Evolutionary conservation across 2,329 filamentous ascomycete genomes (phyloP).

Genomic region (Penicillium olsonii): DNA sequence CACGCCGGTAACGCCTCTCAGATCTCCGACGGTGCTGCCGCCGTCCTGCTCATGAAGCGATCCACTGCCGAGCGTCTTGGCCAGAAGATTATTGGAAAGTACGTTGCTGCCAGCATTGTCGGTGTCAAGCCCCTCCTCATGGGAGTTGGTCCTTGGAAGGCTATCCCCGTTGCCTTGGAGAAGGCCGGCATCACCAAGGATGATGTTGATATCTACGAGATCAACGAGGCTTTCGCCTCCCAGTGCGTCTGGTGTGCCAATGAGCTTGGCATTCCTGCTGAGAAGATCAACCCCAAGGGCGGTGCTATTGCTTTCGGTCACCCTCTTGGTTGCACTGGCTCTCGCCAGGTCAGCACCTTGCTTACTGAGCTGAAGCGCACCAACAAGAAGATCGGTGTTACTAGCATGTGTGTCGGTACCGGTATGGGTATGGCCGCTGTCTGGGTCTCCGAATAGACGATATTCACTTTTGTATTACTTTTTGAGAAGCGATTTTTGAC

Average conservation of each 20-base stretch:
- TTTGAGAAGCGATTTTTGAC: conserved; percentile 22
- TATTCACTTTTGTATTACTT: conserved; percentile 14
- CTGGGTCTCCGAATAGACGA: conserved; percentile 83
- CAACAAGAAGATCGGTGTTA: conserved; percentile 82
- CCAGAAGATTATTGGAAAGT: conserved; percentile 90
- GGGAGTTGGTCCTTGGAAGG: conserved; percentile 93
- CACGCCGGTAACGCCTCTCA: conserved; percentile 96
- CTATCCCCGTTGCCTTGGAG: conserved; percentile 87
- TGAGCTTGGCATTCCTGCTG: conserved; percentile 75
- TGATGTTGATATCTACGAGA: conserved; percentile 96
- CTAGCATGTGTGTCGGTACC: conserved; percentile 94
- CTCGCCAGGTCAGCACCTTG: conserved; percentile 88
- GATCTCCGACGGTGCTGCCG: conserved; percentile 93
- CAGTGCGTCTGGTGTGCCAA: conserved; percentile 94
- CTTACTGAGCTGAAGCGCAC: conserved; percentile 86
- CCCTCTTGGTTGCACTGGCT: conserved; percentile 90
- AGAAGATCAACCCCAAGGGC: conserved; percentile 97
- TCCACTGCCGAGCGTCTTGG: conserved; percentile 84
- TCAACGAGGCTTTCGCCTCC: conserved; percentile 97
- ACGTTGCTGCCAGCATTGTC: conserved; percentile 78
- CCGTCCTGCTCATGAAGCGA: conserved; percentile 93
- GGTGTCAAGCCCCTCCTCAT: conserved; percentile 92
- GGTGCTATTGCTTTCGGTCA: conserved; percentile 96
- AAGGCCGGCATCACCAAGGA: conserved; percentile 84
- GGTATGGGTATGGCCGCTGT: conserved; percentile 98